Percentiles rank a stretch among this genome's conserved stretches.
phyloP scores from a whole-genome alignment of 164 flowering plant genomes.

The Vitis rupestris region DNA sequence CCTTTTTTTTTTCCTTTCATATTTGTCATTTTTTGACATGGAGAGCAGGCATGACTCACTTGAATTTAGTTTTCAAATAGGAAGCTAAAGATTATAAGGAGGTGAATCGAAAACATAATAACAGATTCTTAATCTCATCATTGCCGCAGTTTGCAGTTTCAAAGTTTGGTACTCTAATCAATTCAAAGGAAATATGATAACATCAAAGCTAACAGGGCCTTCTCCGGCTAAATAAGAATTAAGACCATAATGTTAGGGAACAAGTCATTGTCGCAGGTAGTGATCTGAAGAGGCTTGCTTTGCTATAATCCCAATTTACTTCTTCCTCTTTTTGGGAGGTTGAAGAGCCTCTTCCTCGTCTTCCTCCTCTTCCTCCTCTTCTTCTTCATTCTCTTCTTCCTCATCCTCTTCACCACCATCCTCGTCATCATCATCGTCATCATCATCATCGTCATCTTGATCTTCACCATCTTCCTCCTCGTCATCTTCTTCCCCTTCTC shows the following conservation, averaged over 20 bases:
- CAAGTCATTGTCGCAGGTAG: background rate
- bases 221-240: conserved; percentile 1
- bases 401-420: conserved; percentile 29
- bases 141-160: conserved; percentile 11
- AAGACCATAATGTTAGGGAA: conserved; percentile 8
- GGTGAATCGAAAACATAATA: too few species aligned
- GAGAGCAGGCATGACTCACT: too few species aligned
- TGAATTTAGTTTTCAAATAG: too few species aligned
- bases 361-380: conserved; percentile 41
- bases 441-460: conserved; percentile 33
- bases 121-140: background rate
- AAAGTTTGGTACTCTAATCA: conserved; percentile 1
- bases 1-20: too few species aligned
- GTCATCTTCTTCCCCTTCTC: conserved; percentile 14
- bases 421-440: conserved; percentile 33
- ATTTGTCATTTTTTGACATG: too few species aligned
- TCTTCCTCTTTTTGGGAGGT: conserved; percentile 69
- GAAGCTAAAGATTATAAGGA: too few species aligned
- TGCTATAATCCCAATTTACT: conserved; percentile 18
- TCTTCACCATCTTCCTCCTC: conserved; percentile 23
- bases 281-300: background rate
- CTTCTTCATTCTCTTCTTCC: conserved; percentile 24
- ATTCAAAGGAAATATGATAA: background rate
- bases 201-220: conserved; percentile 15
- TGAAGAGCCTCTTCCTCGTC: conserved; percentile 58